A percentile compares a stretch with the other conserved stretches of the same genome.
phyloP scores from a whole-genome alignment of 208 protist species.

The Trypanosoma conorhini region DNA sequence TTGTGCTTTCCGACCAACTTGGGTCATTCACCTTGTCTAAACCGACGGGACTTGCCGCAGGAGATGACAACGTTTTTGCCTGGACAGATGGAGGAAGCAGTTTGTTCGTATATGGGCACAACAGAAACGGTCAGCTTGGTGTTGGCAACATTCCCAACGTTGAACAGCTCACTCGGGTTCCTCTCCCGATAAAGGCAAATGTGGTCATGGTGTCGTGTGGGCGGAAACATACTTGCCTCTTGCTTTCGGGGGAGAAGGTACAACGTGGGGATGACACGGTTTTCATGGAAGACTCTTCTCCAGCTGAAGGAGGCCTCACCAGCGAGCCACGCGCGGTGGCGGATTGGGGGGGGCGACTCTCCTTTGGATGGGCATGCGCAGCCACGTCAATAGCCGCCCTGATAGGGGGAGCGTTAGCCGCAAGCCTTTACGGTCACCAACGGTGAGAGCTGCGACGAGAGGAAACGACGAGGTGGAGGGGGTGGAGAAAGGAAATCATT shows the following conservation, averaged over 20 bases:
- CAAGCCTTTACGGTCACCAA: not conserved
- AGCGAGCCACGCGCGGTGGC: not conserved
- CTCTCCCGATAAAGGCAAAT: slow-evolving; percentile 15
- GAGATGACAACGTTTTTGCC: slow-evolving; percentile 17
- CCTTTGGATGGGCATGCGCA: slow-evolving; percentile 4
- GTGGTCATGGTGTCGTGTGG: slow-evolving; percentile 26
- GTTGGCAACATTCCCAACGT: slow-evolving; percentile 6
- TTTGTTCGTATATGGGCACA: slow-evolving; percentile 15
- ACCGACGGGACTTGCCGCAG: slow-evolving; percentile 12
- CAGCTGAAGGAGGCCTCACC: not conserved
- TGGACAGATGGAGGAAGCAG: slow-evolving; percentile 16
- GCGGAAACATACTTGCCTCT: slow-evolving; percentile 18
- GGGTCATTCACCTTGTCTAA: slow-evolving; percentile 17
- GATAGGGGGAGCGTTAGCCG: not conserved
- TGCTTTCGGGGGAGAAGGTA: slow-evolving; percentile 16
- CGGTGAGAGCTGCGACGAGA: not conserved
- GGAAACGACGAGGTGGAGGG: not conserved
- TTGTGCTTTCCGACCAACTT: slow-evolving; percentile 19
- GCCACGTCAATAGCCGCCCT: slow-evolving; percentile 1
- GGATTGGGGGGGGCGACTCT: not conserved
- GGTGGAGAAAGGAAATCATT: not conserved
- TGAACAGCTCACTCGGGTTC: slow-evolving; percentile 15
- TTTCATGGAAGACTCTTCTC: slow-evolving; percentile 20
- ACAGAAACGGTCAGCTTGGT: slow-evolving; percentile 15
- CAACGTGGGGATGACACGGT: slow-evolving; percentile 10